Evolutionary conservation across 495 filamentous ascomycete genomes (phyloP), one percentile per base, ranked within the genome.

Genomic region (Aspergillus hancockii): DNA sequence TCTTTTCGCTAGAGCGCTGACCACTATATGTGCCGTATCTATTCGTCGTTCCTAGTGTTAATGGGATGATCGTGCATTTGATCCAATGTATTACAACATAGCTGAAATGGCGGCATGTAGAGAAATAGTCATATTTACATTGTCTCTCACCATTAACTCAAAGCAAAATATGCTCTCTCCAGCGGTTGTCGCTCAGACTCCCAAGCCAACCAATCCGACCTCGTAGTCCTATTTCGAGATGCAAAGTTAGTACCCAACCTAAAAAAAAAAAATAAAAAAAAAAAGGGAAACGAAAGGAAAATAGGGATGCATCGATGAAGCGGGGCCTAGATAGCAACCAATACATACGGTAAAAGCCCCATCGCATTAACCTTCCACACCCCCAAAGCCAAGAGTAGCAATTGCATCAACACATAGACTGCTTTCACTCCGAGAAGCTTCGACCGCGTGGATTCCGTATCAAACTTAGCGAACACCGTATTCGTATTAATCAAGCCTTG

Each of bases 321-420:
- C 54, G 16, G n/a, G n/a, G n/a, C n/a, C n/a, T n/a, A n/a, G n/a
- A n/a, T n/a, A n/a, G n/a, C 19, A 41, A 21, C 14, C 5, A 14
- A 12, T 2, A 85, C 88, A 71, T 82, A 92, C 89, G 94, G 94
- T 72, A 98, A 79, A 61, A 98, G 74, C 3, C 95, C 94, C 94
- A 99, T 99, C 41, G 81, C 84, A 76, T 98, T 96, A 25, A 99
- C 85, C 73, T 99, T 99, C 92, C 92, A 99, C 51, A 99, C 76
- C 5, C 94, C 94, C 73, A 98, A 73, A 0, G 79, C 91, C 70
- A 99, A 70, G 46, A 91, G 85, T 58, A 91, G 70, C 52, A 95
- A 67, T 71, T 99, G 93, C 86, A 93, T 92, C 30, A 83, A 75
- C 23, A 98, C 84, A 68, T 96, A 99, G 5, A 90, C 88, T 46